Evolutionary conservation across 257 asterid species (phyloP).

Genomic region (Dorcoceras hygrometricum): DNA sequence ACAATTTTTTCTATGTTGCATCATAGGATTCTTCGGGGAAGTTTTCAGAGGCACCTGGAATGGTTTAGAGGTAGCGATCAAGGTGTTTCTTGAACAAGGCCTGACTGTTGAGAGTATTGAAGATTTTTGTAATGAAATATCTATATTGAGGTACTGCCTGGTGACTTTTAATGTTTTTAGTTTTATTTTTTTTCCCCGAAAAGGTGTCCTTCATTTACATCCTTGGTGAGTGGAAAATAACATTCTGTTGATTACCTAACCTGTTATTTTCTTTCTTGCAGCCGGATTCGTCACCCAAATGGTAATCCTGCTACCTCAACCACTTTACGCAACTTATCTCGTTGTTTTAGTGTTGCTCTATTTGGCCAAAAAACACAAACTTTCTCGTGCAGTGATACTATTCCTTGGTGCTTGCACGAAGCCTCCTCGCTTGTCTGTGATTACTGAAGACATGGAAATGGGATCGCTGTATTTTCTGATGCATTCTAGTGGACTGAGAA

Average conservation of each 20-base stretch:
- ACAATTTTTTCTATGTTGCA: slow-evolving; percentile 9
- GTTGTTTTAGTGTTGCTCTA: slow-evolving; percentile 5
- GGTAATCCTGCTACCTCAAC: slow-evolving; percentile 50
- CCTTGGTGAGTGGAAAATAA: slow-evolving; percentile 9
- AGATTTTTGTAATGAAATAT: slow-evolving; percentile 88
- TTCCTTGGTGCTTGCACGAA: slow-evolving; percentile 90
- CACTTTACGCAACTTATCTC: slow-evolving; percentile 1
- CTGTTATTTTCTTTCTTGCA: slow-evolving; percentile 41
- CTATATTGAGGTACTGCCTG: slow-evolving; percentile 64
- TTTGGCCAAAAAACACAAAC: slow-evolving; percentile 15
- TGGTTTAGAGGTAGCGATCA: slow-evolving; percentile 76
- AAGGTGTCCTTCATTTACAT: background rate
- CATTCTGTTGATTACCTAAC: slow-evolving; percentile 31
- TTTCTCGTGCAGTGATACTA: slow-evolving; percentile 63
- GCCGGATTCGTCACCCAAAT: slow-evolving; percentile 95
- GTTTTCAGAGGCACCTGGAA: slow-evolving; percentile 90
- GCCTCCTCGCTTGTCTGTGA: slow-evolving; percentile 85
- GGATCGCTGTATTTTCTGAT: slow-evolving; percentile 83
- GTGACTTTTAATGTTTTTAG: slow-evolving; percentile 17
- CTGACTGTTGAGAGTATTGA: slow-evolving; percentile 73
- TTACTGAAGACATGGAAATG: slow-evolving; percentile 92
- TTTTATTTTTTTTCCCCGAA: background rate
- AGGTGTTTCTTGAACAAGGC: slow-evolving; percentile 81
- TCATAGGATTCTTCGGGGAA: slow-evolving; percentile 87
- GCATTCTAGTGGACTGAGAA: slow-evolving; percentile 77